Evolutionary conservation across 2,329 filamentous ascomycete species (phyloP).

Genomic region (Alternaria gaisen): DNA sequence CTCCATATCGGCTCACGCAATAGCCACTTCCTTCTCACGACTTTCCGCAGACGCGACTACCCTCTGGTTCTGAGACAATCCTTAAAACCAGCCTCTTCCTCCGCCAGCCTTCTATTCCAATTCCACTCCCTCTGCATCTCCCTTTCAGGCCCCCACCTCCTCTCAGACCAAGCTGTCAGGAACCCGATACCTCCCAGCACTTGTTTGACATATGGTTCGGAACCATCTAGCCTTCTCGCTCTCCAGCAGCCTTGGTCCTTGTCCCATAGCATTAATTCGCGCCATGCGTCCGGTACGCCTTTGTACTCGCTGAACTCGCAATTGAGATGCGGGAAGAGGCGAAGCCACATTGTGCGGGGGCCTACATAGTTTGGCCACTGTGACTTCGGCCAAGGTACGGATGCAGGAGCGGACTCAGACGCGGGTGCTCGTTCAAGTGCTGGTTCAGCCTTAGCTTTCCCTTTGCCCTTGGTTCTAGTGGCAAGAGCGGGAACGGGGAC

Average conservation of each 20-base stretch:
- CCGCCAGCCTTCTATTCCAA: not conserved
- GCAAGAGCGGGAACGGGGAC: not conserved
- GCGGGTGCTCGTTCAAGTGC: not conserved
- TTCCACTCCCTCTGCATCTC: too few species aligned
- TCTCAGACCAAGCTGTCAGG: too few species aligned
- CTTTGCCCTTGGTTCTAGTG: too few species aligned
- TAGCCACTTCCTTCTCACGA: not conserved
- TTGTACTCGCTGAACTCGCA: not conserved
- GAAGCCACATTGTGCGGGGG: not conserved
- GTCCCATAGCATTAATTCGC: conserved; percentile 6
- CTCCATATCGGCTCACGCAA: not conserved
- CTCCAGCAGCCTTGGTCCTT: not conserved
- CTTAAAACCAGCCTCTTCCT: too few species aligned
- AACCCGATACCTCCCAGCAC: not conserved
- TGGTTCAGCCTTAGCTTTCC: too few species aligned
- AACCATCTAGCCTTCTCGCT: not conserved
- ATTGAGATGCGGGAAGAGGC: not conserved
- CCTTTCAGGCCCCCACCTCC: not conserved
- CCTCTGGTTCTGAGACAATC: too few species aligned
- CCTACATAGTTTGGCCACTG: not conserved
- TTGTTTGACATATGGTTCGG: not conserved
- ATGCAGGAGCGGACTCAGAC: fast-evolving
- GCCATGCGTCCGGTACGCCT: not conserved
- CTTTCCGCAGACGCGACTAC: too few species aligned
- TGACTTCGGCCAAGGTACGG: too few species aligned